phyloP scores from a whole-genome alignment of 1,284 basidiomycete species.

The Veloboletus limbatus region DNA sequence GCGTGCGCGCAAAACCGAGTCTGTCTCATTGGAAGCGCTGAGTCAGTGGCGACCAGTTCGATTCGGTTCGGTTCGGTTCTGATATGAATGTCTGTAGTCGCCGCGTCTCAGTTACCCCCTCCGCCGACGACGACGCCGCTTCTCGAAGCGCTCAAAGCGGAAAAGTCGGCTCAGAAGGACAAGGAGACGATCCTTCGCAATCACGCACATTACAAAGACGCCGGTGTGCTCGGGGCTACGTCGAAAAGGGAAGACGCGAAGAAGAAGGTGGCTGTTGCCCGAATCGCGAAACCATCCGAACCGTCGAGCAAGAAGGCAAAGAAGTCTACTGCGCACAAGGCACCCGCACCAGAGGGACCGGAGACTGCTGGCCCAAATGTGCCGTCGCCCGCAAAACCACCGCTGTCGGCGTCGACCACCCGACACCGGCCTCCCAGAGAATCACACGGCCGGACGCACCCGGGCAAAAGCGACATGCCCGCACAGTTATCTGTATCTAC shows the following conservation, averaged over 20 bases:
- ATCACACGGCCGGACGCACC: slow-evolving; percentile 13
- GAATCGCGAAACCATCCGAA: slow-evolving; percentile 16
- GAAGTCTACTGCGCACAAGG: slow-evolving; percentile 42
- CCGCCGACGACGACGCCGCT: slow-evolving; percentile 81
- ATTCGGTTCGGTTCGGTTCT: too few relatives aligned
- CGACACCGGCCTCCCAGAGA: slow-evolving; percentile 19
- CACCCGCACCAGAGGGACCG: too few relatives aligned
- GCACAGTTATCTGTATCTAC: neutral
- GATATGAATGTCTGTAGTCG: too few relatives aligned
- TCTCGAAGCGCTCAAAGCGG: slow-evolving; percentile 82
- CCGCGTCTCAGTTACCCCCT: slow-evolving; percentile 53
- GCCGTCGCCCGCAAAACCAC: slow-evolving; percentile 17
- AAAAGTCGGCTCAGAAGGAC: slow-evolving; percentile 70
- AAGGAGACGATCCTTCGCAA: slow-evolving; percentile 67
- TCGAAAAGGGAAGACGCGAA: slow-evolving; percentile 52
- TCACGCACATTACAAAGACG: slow-evolving; percentile 66
- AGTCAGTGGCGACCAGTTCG: too few relatives aligned
- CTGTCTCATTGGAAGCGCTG: slow-evolving; percentile 58
- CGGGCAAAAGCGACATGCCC: slow-evolving; percentile 5
- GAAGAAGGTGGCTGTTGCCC: slow-evolving; percentile 39
- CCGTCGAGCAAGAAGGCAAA: slow-evolving; percentile 42
- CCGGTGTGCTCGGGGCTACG: slow-evolving; percentile 21
- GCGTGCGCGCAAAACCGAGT: slow-evolving; percentile 51
- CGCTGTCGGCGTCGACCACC: slow-evolving; percentile 1
- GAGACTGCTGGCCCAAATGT: slow-evolving; percentile 3